Evolutionary conservation across 2,329 filamentous ascomycete species (phyloP).

Genomic region (Pseudocercospora pini-densiflorae): DNA sequence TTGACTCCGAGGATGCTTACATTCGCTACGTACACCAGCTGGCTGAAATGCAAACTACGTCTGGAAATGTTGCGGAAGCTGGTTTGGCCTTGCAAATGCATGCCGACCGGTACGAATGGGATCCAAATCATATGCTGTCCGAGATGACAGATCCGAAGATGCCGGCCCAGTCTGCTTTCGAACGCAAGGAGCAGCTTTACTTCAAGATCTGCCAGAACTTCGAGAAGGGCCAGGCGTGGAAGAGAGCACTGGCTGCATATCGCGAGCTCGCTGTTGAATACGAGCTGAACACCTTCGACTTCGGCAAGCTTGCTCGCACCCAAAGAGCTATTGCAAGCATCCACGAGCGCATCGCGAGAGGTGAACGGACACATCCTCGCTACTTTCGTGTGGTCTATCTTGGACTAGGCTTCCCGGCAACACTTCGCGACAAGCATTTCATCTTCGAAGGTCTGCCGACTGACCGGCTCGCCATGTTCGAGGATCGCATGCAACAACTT

Average conservation of each 20-base stretch:
- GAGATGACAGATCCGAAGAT: constrained; percentile 75
- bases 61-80: constrained; percentile 82
- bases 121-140: constrained; percentile 68
- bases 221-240: constrained; percentile 93
- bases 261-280: constrained; percentile 92
- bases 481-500: constrained; percentile 88
- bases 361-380: constrained; percentile 75
- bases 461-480: constrained; percentile 80
- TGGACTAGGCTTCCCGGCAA: constrained; percentile 83
- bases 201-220: constrained; percentile 95
- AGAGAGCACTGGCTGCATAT: constrained; percentile 83
- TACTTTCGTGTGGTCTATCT: constrained; percentile 93
- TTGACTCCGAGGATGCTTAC: constrained; percentile 97
- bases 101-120: constrained; percentile 92
- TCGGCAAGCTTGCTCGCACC: constrained; percentile 84
- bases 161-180: constrained; percentile 83
- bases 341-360: constrained; percentile 84
- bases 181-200: constrained; percentile 89
- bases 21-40: constrained; percentile 95
- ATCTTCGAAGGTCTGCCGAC: constrained; percentile 82
- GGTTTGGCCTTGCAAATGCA: constrained; percentile 88
- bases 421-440: constrained; percentile 85
- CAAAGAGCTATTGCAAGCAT: constrained; percentile 91
- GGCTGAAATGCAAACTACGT: constrained; percentile 73
- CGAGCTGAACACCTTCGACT: constrained; percentile 87